Percentiles rank a stretch among this genome's conserved stretches.
These are phyloP conservation scores for Saturnispora saitoi DNA, from an alignment of 805 yeast species.

Conservation along the genomic window DNA sequence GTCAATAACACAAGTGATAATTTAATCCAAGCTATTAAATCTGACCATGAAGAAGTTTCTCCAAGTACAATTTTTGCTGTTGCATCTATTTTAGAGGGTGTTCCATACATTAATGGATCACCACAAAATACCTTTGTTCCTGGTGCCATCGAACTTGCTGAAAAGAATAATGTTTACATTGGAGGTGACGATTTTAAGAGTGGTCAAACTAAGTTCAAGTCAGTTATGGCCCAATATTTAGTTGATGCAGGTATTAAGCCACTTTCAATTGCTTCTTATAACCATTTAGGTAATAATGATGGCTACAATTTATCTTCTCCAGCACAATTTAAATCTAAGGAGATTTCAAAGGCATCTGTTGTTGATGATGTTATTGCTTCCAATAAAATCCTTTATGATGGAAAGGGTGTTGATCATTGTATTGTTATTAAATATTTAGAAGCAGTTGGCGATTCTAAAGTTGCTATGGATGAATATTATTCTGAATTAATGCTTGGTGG, in stretches of 20 bases:
- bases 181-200: constrained; percentile 98
- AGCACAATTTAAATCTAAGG: constrained; percentile 90
- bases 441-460: constrained; percentile 94
- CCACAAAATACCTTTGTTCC: constrained; percentile 98
- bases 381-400: constrained; percentile 75
- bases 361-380: constrained; percentile 91
- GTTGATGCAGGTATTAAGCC: constrained; percentile 98
- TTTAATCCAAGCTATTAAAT: constrained; percentile 62
- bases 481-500: constrained; percentile 97
- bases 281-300: constrained; percentile 94
- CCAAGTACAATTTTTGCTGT: constrained; percentile 94
- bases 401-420: constrained; percentile 85
- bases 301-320: constrained; percentile 90
- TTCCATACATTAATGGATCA: constrained; percentile 91
- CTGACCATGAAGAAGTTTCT: constrained; percentile 73
- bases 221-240: constrained; percentile 91
- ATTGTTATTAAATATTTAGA: constrained; percentile 90
- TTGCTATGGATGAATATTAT: constrained; percentile 97
- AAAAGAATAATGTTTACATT: constrained; percentile 61
- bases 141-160: constrained; percentile 86
- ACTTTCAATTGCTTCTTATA: constrained; percentile 87
- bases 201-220: constrained; percentile 92
- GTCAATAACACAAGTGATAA: constrained; percentile 86
- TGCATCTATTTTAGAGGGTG: constrained; percentile 80
- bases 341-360: constrained; percentile 86